Percentiles rank a stretch among this genome's conserved stretches.
Evolutionary conservation across 257 asterid genomes (phyloP).

Genomic region (Plantago ovata): DNA sequence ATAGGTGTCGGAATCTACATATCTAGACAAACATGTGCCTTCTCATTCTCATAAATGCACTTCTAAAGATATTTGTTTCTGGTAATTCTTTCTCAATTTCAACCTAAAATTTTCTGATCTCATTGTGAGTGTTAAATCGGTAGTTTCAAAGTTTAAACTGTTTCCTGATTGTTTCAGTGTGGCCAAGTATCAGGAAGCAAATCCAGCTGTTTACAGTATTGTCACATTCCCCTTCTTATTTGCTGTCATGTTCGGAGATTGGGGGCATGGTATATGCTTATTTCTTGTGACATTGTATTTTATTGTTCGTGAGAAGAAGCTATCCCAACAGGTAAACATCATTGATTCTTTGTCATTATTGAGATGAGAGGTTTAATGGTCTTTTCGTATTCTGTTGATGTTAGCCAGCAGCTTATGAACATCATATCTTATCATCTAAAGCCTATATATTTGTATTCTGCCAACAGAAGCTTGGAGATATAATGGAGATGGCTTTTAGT

Average conservation of each 20-base stretch:
- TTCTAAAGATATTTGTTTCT: neutral
- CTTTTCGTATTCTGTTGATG: neutral
- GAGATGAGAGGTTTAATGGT: neutral
- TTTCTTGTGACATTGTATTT: constrained; percentile 48
- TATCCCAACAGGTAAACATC: constrained; percentile 42
- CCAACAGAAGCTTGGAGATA: constrained; percentile 65
- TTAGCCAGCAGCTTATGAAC: neutral
- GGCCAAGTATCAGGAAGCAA: constrained; percentile 64
- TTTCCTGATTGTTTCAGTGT: constrained; percentile 31
- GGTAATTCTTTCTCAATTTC: constrained; percentile 2
- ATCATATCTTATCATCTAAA: constrained; percentile 3
- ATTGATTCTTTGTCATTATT: constrained; percentile 1
- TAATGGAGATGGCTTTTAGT: constrained; percentile 68
- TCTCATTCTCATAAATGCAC: neutral
- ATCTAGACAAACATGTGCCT: neutral
- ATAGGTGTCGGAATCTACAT: too few species aligned
- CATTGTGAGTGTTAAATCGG: neutral
- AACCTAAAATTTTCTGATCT: neutral
- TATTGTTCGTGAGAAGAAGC: constrained; percentile 48
- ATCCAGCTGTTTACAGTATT: constrained; percentile 59
- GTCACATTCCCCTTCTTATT: constrained; percentile 64
- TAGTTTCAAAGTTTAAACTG: constrained; percentile 1
- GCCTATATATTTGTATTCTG: constrained; percentile 13
- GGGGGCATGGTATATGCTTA: constrained; percentile 75
- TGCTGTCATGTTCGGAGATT: constrained; percentile 71